Evolutionary conservation across 345 rosid species (phyloP).

Genomic region (Pugionium cornutum): DNA sequence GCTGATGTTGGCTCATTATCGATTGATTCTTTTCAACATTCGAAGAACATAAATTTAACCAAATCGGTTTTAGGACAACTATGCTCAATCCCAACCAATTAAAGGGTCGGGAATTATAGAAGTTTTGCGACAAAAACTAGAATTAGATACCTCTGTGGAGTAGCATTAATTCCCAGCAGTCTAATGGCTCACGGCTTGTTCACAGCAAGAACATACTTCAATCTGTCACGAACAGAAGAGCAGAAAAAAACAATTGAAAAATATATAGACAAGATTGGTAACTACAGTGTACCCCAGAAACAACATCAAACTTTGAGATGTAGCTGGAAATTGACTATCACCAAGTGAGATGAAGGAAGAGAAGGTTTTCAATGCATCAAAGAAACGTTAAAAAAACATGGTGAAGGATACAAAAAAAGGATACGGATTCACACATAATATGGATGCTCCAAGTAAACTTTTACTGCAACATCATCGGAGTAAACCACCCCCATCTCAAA

Average conservation of each 20-base stretch:
- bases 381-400: constrained; percentile 9
- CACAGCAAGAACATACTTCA: constrained; percentile 4
- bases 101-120: no score
- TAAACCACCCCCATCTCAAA: constrained; percentile 19
- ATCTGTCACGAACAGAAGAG: constrained; percentile 25
- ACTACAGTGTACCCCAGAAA: constrained; percentile 8
- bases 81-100: no score
- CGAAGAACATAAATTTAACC: no score
- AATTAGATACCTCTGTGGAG: constrained; percentile 12
- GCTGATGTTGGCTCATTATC: no score
- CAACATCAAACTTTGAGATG: background rate
- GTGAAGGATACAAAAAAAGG: constrained; percentile 87
- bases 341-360: constrained; percentile 14
- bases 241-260: constrained; percentile 7
- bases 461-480: constrained; percentile 62
- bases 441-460: constrained; percentile 59
- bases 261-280: background rate
- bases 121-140: no score
- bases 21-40: no score
- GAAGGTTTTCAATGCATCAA: constrained; percentile 2
- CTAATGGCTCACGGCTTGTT: constrained; percentile 19
- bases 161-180: constrained; percentile 35
- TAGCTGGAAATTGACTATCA: background rate
- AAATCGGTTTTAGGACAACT: no score
- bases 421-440: constrained; percentile 65